Evolutionary conservation across 129 eudicot genomes (phyloP), one percentile per base, ranked within the genome.

Genomic region (Rutidosis leptorrhynchoides): DNA sequence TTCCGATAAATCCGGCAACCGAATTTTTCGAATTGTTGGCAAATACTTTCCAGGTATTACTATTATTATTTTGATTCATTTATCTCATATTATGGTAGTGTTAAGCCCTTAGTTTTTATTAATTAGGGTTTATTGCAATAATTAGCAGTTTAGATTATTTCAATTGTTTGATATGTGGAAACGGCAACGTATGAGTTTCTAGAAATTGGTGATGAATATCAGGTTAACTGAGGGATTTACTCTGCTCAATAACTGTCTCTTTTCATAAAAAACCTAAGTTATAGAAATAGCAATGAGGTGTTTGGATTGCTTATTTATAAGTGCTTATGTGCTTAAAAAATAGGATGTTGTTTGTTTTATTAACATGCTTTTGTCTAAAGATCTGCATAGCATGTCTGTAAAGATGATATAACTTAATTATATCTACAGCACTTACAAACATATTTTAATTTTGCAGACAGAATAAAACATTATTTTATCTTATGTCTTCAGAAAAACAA

Each of bases 11-110:
- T 60, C 81, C 52, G 98, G 96, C 65, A 81, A 83, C 59, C 98
- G 95, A 3, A 88, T 92, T 40, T 58, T 92, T 57, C 95, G 96
- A 15, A 75, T 92, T 67, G 91, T 92, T 40, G 98, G 96, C 45
- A 92, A 88, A 73, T 83, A 79, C 68, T 92, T 92, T 52, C 98
- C 98, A 11, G 98, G 98, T 92, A 79, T 40, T 1, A 4, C 30
- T 6, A 11, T 70, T 26, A 2, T 37, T 15, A 20, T 54, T 42
- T 25, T 12, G 1, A 1, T 22, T 22, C 3, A 11, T 42, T 37
- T 32, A 32, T 0, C 7, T 37, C 0, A 37, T 17, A 9, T 48
- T 43, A 43, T 15, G 15, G 8, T 46, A 46, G 53, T 46, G 6
- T 9, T 53, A 21, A 53, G 16, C 58, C 28, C 58, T 21, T 53